phyloP scores from a whole-genome alignment of 2,329 filamentous ascomycete species.

The Fusarium pseudocircinatum region DNA sequence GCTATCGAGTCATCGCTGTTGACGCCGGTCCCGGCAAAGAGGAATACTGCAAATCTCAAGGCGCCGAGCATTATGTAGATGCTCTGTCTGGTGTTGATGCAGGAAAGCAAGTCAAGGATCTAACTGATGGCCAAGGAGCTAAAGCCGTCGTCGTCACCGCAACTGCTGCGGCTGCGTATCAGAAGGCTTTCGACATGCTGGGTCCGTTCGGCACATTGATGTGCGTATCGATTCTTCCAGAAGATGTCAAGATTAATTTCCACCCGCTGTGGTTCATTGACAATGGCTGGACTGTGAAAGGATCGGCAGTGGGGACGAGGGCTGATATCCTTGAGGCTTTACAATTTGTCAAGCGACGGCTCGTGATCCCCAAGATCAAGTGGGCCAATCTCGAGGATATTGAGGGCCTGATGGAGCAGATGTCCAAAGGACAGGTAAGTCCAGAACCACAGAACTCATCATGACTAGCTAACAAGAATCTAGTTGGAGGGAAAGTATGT shows the following conservation, averaged over 20 bases:
- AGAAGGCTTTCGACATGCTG: slow-evolving; percentile 44
- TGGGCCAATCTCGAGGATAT: slow-evolving; percentile 22
- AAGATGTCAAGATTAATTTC: slow-evolving; percentile 39
- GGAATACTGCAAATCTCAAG: slow-evolving; percentile 43
- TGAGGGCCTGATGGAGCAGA: slow-evolving; percentile 25
- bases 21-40: slow-evolving; percentile 49
- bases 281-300: slow-evolving; percentile 48
- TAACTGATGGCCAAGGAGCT: slow-evolving; percentile 30
- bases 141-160: slow-evolving; percentile 47
- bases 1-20: slow-evolving; percentile 52
- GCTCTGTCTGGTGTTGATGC: slow-evolving; percentile 28
- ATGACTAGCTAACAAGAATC: fast-evolving
- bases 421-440: slow-evolving; percentile 28
- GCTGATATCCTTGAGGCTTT: slow-evolving; percentile 53
- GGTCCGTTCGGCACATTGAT: slow-evolving; percentile 51
- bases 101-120: slow-evolving; percentile 10
- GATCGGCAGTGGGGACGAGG: slow-evolving; percentile 50
- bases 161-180: slow-evolving; percentile 46
- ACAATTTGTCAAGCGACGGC: slow-evolving; percentile 48
- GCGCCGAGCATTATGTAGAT: slow-evolving; percentile 53
- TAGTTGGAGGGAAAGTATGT: slow-evolving; percentile 34
- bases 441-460: fast-evolving
- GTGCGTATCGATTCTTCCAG: slow-evolving; percentile 50
- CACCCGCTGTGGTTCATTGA: slow-evolving; percentile 51
- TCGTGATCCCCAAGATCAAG: slow-evolving; percentile 24